phyloP scores from a whole-genome alignment of 768 basidiomycete genomes.

The Lanmaoa pseudosensibilis region DNA sequence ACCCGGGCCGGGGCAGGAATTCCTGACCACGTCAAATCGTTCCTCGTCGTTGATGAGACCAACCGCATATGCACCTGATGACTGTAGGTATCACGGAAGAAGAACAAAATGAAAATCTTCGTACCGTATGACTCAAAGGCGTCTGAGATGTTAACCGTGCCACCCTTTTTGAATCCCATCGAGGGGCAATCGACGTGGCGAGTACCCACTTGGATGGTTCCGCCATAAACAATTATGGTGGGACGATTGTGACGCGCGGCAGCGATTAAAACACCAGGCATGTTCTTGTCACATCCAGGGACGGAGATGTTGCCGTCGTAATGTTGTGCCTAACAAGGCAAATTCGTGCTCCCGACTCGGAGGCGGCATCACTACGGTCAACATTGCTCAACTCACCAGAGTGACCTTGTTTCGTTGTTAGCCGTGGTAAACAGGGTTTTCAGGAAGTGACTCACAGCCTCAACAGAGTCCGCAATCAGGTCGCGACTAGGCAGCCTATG shows the following conservation, averaged over 20 bases:
- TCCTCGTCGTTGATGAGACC: slow-evolving; percentile 80
- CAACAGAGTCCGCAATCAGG: slow-evolving; percentile 87
- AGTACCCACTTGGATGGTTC: slow-evolving; percentile 76
- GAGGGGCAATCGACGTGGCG: slow-evolving; percentile 80
- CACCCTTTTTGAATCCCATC: slow-evolving; percentile 77
- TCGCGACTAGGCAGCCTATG: slow-evolving; percentile 80
- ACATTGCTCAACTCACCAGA: slow-evolving; percentile 40
- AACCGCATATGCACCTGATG: slow-evolving; percentile 67
- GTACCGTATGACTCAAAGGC: slow-evolving; percentile 82
- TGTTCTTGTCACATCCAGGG: slow-evolving; percentile 91
- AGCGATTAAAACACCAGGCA: slow-evolving; percentile 88
- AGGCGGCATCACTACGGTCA: neutral
- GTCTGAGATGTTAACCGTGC: slow-evolving; percentile 79
- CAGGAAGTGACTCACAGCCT: slow-evolving; percentile 52
- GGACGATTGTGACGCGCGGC: slow-evolving; percentile 85
- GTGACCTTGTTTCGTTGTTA: slow-evolving; percentile 45
- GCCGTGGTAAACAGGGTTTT: neutral
- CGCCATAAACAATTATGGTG: slow-evolving; percentile 84
- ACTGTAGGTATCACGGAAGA: neutral
- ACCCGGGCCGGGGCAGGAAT: slow-evolving; percentile 83
- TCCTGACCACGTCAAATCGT: slow-evolving; percentile 78
- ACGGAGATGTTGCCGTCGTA: slow-evolving; percentile 87
- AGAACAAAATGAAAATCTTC: neutral
- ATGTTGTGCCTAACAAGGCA: slow-evolving; percentile 64
- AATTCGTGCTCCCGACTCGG: slow-evolving; percentile 2